Percentiles rank a stretch among this genome's conserved stretches.
Evolutionary conservation across 2,329 filamentous ascomycete genomes (phyloP).

Genomic region (Teratosphaeria nubilosa): DNA sequence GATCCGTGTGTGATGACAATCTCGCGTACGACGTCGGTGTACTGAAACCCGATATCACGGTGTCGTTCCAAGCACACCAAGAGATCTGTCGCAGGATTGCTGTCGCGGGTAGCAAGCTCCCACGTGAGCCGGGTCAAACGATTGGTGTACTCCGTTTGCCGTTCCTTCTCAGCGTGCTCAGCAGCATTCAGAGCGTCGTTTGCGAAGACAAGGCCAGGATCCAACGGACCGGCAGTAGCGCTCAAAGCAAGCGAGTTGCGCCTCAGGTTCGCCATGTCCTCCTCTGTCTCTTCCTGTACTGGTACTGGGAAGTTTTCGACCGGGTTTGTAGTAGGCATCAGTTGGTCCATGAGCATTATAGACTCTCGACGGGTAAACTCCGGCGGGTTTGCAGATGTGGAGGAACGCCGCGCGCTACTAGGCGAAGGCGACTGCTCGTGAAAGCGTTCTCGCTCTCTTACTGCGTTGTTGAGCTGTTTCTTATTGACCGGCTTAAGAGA

Average conservation of each 20-base stretch:
- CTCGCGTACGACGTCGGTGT: conserved; percentile 85
- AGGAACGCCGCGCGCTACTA: conserved; percentile 5
- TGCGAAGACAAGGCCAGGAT: conserved; percentile 35
- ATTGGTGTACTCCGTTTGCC: conserved; percentile 67
- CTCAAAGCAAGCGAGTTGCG: conserved; percentile 19
- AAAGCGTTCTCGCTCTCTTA: conserved; percentile 1
- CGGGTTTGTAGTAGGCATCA: conserved; percentile 30
- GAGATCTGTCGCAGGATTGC: conserved; percentile 88
- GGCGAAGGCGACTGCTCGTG: conserved; percentile 6
- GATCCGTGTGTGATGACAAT: conserved; percentile 92
- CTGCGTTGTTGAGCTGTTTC: conserved; percentile 10
- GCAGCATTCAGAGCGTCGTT: conserved; percentile 35
- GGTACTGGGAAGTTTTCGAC: conserved; percentile 21
- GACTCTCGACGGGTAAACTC: conserved; percentile 32
- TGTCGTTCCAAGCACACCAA: conserved; percentile 85
- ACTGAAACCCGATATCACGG: conserved; percentile 88
- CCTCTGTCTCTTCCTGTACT: conserved; percentile 11
- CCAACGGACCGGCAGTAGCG: conserved; percentile 24
- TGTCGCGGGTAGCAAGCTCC: conserved; percentile 80
- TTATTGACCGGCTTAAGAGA: conserved; percentile 25
- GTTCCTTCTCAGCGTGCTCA: conserved; percentile 58
- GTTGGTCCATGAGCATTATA: conserved; percentile 41
- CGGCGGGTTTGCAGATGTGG: conserved; percentile 13
- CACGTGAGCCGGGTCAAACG: conserved; percentile 88
- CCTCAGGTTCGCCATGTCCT: conserved; percentile 1